phyloP scores from a whole-genome alignment of 139 green algal genomes.

The Gonium pectorale region DNA sequence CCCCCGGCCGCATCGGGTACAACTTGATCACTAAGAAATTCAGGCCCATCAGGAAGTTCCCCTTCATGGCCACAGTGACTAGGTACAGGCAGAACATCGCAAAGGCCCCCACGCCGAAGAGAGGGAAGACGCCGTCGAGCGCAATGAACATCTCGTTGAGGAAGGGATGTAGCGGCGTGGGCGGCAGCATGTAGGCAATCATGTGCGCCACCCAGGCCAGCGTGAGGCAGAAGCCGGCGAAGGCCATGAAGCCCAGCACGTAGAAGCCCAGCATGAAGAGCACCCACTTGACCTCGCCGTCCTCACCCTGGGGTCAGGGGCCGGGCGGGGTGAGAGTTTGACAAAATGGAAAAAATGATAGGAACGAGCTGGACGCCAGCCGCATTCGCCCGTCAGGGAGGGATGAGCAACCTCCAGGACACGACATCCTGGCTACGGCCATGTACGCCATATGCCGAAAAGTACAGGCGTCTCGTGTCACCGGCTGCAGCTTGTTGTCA shows the following conservation, averaged over 20 bases:
- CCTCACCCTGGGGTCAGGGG: no score
- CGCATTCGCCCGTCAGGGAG: no score
- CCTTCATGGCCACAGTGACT: conserved; percentile 64
- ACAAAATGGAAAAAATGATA: no score
- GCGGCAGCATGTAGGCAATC: conserved; percentile 92
- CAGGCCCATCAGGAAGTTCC: conserved; percentile 90
- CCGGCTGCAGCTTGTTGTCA: no score
- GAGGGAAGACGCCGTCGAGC: conserved; percentile 87
- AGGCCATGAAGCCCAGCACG: conserved; percentile 75
- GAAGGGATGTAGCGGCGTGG: conserved; percentile 83
- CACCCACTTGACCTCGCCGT: conserved; percentile 84
- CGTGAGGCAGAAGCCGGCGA: conserved; percentile 79
- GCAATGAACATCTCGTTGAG: conserved; percentile 93
- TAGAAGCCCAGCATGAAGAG: conserved; percentile 87
- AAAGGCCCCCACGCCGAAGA: conserved; percentile 94
- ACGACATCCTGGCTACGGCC: no score
- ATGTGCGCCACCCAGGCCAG: conserved; percentile 95
- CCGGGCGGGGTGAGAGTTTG: no score
- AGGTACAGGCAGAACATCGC: conserved; percentile 96
- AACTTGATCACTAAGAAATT: conserved; percentile 91
- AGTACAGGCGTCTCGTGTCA: no score
- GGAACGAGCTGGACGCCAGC: no score
- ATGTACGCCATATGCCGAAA: no score
- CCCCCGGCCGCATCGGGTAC: conserved; percentile 86
- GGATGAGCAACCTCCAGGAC: no score